These are phyloP conservation scores for Cryptococcus sp. DNA, from an alignment of 1,284 basidiomycete species.

Conservation along the genomic window DNA sequence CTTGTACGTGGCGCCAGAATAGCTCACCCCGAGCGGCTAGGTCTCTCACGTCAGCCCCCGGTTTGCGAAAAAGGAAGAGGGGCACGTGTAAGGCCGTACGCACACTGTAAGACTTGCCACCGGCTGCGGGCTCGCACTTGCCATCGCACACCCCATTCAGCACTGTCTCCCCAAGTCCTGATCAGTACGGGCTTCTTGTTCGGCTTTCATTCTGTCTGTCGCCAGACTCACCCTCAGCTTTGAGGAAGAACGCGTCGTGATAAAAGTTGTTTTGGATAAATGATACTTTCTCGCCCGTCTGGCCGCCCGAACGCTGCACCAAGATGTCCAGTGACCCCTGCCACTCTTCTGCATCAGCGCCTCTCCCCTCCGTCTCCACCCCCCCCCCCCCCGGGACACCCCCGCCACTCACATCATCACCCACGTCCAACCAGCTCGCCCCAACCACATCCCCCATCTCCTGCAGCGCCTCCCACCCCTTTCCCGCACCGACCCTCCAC, in stretches of 20 bases:
- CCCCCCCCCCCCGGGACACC: no score
- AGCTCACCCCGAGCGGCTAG: conserved; percentile 88
- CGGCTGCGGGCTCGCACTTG: conserved; percentile 64
- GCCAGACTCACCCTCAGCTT: conserved; percentile 70
- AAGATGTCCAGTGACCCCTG: conserved; percentile 91
- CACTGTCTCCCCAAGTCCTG: conserved; percentile 54
- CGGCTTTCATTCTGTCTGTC: no score
- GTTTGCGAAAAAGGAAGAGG: neutral
- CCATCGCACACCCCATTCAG: conserved; percentile 89
- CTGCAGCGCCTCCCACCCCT: conserved; percentile 58
- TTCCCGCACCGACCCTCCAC: conserved; percentile 67
- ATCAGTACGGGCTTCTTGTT: neutral
- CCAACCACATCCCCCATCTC: conserved; percentile 72
- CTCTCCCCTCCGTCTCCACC: neutral
- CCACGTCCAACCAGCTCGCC: conserved; percentile 83
- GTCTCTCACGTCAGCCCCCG: neutral
- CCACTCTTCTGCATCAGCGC: neutral
- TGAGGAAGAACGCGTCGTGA: conserved; percentile 98
- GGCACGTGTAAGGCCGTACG: conserved; percentile 28
- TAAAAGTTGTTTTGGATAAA: conserved; percentile 98
- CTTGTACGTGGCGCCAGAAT: conserved; percentile 93
- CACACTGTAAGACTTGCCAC: conserved; percentile 68
- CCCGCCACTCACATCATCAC: conserved; percentile 75
- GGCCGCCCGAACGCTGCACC: conserved; percentile 74
- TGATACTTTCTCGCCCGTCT: conserved; percentile 54